Evolutionary conservation across 805 yeast genomes (phyloP).

Genomic region (Candida xiaguanensis): DNA sequence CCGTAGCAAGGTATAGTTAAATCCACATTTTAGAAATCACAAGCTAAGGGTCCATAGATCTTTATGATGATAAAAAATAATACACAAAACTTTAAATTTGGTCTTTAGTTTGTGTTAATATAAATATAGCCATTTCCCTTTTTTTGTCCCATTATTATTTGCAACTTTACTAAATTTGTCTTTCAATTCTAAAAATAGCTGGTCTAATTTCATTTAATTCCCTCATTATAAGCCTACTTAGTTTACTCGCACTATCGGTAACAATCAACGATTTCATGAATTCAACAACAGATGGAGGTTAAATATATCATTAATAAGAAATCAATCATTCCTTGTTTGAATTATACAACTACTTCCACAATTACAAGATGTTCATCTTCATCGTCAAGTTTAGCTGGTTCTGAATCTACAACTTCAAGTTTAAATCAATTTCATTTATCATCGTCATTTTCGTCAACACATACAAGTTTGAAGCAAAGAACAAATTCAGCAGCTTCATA

Average conservation of each 20-base stretch:
- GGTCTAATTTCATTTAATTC: background rate
- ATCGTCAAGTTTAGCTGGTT: background rate
- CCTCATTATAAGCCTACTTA: background rate
- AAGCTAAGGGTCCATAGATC: too few relatives aligned
- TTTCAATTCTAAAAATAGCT: background rate
- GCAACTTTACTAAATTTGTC: background rate
- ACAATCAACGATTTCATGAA: background rate
- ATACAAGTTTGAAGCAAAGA: background rate
- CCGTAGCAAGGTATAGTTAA: background rate
- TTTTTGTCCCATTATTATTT: background rate
- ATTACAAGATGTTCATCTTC: constrained; percentile 2
- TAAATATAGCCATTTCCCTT: too few relatives aligned
- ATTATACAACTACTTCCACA: constrained; percentile 3
- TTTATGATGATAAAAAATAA: too few relatives aligned
- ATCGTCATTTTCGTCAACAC: background rate
- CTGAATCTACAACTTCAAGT: constrained; percentile 2
- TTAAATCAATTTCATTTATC: background rate
- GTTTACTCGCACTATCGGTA: too few relatives aligned
- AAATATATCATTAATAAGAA: constrained; percentile 1
- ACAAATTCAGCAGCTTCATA: constrained; percentile 1
- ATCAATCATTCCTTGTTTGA: constrained; percentile 6
- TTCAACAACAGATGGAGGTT: background rate
- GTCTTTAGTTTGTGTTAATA: too few relatives aligned
- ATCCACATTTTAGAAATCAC: too few relatives aligned
- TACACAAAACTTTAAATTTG: too few relatives aligned